Conservation (phyloP, 768 basidiomycete genomes). For the Russula sp. region DNA sequence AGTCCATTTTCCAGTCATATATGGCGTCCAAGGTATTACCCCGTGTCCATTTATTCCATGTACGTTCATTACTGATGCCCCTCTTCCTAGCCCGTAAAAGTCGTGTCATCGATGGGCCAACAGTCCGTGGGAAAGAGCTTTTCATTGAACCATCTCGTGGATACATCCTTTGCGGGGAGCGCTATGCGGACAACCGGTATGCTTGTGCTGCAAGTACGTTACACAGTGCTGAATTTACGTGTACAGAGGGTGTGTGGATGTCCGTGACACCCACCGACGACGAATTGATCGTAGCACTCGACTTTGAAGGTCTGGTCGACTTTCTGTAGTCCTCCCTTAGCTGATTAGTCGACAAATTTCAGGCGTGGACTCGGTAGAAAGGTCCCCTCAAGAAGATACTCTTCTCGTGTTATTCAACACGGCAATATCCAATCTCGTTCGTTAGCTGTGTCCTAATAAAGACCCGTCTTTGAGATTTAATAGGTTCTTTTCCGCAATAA, state of each 20-base stretch:
- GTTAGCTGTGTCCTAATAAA: background rate
- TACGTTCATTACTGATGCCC: background rate
- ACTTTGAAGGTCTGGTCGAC: slow-evolving; percentile 53
- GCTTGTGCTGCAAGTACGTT: too few relatives aligned
- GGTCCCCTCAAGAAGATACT: slow-evolving; percentile 61
- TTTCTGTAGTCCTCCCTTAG: background rate
- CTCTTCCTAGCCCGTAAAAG: slow-evolving; percentile 50
- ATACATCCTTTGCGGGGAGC: slow-evolving; percentile 63
- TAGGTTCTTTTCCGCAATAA: slow-evolving; percentile 66
- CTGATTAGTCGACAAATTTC: background rate
- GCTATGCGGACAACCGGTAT: slow-evolving; percentile 58
- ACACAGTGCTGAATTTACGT: background rate
- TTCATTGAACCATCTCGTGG: slow-evolving; percentile 55
- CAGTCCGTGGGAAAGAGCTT: slow-evolving; percentile 65
- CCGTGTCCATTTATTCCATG: background rate
- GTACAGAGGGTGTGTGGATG: slow-evolving; percentile 60
- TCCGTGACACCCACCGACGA: slow-evolving; percentile 61
- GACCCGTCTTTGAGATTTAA: background rate
- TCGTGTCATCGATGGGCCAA: slow-evolving; percentile 67
- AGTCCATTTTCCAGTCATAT: slow-evolving; percentile 60
- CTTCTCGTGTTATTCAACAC: slow-evolving; percentile 63
- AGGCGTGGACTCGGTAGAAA: slow-evolving; percentile 63
- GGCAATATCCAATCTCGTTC: slow-evolving; percentile 61
- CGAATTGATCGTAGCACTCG: slow-evolving; percentile 54
- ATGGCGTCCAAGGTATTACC: slow-evolving; percentile 50